Conservation (phyloP, 768 basidiomycete species). For the Termitomyces heimii region DNA sequence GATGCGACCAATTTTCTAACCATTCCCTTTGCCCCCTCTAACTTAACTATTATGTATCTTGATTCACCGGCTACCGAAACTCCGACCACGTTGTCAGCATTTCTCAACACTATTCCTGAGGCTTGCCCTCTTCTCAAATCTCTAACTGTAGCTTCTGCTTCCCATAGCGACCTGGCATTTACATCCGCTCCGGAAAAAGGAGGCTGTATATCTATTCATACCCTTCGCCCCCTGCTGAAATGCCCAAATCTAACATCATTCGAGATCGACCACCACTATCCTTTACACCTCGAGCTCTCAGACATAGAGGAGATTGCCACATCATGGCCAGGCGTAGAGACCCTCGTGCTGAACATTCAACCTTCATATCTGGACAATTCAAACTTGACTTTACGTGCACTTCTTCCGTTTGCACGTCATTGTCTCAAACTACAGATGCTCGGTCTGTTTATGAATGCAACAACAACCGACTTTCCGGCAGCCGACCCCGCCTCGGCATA, state of each 20-base stretch:
- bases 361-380: slow-evolving; percentile 26
- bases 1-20: slow-evolving; percentile 41
- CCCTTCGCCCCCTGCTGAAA: slow-evolving; percentile 29
- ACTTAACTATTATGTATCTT: slow-evolving; percentile 45
- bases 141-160: slow-evolving; percentile 34
- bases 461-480: slow-evolving; percentile 17
- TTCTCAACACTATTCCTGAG: slow-evolving; percentile 39
- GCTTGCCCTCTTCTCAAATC: slow-evolving; percentile 41
- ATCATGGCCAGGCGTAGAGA: slow-evolving; percentile 39
- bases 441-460: slow-evolving; percentile 35
- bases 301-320: slow-evolving; percentile 41
- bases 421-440: slow-evolving; percentile 35
- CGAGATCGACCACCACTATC: slow-evolving; percentile 33
- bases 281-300: slow-evolving; percentile 29
- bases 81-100: slow-evolving; percentile 31
- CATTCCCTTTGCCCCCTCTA: slow-evolving; percentile 36
- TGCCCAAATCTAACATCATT: slow-evolving; percentile 27
- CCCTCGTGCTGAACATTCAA: slow-evolving; percentile 40
- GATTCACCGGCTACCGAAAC: slow-evolving; percentile 42
- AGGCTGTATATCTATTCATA: slow-evolving; percentile 22
- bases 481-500: slow-evolving; percentile 10
- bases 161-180: slow-evolving; percentile 12
- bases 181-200: slow-evolving; percentile 11
- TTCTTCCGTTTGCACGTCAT: slow-evolving; percentile 34
- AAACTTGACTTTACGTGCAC: slow-evolving; percentile 29